A percentile compares a stretch with the other conserved stretches of the same genome.
phyloP scores from a whole-genome alignment of 176 grass and related monocot genomes.

The Ensete ventricosum region DNA sequence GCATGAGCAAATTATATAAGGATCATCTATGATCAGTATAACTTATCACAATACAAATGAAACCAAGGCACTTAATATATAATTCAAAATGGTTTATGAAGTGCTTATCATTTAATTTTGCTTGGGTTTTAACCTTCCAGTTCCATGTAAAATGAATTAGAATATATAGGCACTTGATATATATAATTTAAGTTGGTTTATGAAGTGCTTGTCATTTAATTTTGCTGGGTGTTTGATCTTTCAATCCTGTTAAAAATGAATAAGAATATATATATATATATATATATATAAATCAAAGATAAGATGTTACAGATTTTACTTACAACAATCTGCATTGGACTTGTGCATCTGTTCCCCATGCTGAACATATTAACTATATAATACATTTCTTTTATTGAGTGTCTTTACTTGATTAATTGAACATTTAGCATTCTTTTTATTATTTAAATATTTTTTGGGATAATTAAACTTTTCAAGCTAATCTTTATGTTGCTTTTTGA shows the following conservation, averaged over 20 bases:
- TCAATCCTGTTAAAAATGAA: neutral
- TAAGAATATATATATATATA: neutral
- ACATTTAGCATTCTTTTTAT: no score
- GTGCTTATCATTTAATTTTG: neutral
- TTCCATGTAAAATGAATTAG: neutral
- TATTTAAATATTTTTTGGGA: no score
- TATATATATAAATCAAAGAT: neutral
- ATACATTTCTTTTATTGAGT: no score
- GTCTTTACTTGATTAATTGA: no score
- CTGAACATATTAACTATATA: no score
- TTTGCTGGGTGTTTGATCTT: neutral
- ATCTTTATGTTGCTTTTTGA: no score
- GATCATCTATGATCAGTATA: no score
- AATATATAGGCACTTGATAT: neutral
- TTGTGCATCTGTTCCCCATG: no score
- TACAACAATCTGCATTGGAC: no score
- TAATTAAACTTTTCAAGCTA: no score
- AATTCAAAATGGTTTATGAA: neutral
- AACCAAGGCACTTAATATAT: neutral
- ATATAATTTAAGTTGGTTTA: neutral
- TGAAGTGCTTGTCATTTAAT: neutral
- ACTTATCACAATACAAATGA: no score
- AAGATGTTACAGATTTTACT: no score
- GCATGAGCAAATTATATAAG: neutral
- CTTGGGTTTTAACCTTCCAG: neutral